Percentiles rank a stretch among this genome's conserved stretches.
Evolutionary conservation across 805 yeast genomes (phyloP).

Genomic region (Helenozyma rhizophorensis): DNA sequence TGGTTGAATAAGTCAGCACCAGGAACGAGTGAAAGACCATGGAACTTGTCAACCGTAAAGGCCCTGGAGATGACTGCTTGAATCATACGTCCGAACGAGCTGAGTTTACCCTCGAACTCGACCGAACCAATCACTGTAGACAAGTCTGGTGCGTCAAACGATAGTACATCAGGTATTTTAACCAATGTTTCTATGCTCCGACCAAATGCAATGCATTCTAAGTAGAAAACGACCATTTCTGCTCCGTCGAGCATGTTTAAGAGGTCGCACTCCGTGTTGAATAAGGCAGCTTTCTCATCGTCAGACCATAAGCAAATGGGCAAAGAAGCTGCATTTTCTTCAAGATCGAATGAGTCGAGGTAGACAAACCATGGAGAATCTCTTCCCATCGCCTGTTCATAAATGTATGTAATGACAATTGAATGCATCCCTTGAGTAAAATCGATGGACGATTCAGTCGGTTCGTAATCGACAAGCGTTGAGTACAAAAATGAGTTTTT

Average conservation of each 20-base stretch:
- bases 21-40: conserved; percentile 77
- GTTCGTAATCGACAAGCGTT: conserved; percentile 50
- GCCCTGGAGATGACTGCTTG: conserved; percentile 72
- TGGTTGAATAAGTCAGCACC: conserved; percentile 91
- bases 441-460: conserved; percentile 28
- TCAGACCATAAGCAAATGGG: conserved; percentile 70
- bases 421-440: conserved; percentile 53
- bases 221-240: conserved; percentile 39
- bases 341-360: conserved; percentile 47
- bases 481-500: conserved; percentile 63
- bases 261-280: conserved; percentile 59
- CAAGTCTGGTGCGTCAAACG: not conserved
- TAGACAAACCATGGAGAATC: conserved; percentile 79
- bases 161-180: conserved; percentile 35
- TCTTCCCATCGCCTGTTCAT: conserved; percentile 57
- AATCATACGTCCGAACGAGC: conserved; percentile 52
- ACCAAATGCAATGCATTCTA: conserved; percentile 42
- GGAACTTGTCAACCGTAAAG: conserved; percentile 73
- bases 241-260: conserved; percentile 53
- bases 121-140: conserved; percentile 2
- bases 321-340: conserved; percentile 22
- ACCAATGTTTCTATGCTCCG: conserved; percentile 20
- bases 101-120: conserved; percentile 22
- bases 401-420: conserved; percentile 63
- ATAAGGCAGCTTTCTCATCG: conserved; percentile 41